A percentile compares a stretch with the other conserved stretches of the same genome.
These are phyloP conservation scores for Leucoagaricus sp. DNA, from an alignment of 1,284 basidiomycete genomes.

Conservation along the genomic window DNA sequence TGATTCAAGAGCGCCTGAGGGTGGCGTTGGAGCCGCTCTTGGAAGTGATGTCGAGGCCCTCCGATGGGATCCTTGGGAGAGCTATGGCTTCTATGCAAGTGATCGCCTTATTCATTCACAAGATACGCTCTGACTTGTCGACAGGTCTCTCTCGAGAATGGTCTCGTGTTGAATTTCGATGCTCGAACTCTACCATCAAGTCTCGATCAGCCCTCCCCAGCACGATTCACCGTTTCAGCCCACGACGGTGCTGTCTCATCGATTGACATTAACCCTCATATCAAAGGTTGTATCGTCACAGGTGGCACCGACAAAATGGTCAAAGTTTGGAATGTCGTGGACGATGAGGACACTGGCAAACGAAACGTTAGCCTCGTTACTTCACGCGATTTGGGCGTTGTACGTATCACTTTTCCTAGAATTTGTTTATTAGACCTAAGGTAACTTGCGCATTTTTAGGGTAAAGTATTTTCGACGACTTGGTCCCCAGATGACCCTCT, in stretches of 20 bases:
- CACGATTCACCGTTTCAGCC: slow-evolving; percentile 89
- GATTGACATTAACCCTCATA: slow-evolving; percentile 89
- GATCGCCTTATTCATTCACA: neutral
- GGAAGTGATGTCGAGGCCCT: slow-evolving; percentile 93
- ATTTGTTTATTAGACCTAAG: slow-evolving; percentile 3
- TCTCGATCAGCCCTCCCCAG: slow-evolving; percentile 57
- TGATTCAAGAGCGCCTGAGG: slow-evolving; percentile 84
- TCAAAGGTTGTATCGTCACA: slow-evolving; percentile 90
- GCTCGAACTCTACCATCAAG: slow-evolving; percentile 78
- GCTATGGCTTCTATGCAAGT: slow-evolving; percentile 84
- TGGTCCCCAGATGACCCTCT: slow-evolving; percentile 96
- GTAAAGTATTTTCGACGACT: slow-evolving; percentile 90
- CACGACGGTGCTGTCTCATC: slow-evolving; percentile 93
- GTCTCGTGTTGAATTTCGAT: slow-evolving; percentile 90
- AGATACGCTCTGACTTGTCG: slow-evolving; percentile 11
- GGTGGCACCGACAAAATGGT: slow-evolving; percentile 93
- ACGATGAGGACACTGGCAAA: slow-evolving; percentile 65
- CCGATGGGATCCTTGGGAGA: slow-evolving; percentile 95
- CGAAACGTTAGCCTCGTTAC: slow-evolving; percentile 86
- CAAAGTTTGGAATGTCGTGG: slow-evolving; percentile 92
- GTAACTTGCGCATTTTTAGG: slow-evolving; percentile 46
- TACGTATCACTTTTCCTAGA: slow-evolving; percentile 45
- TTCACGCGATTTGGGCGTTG: slow-evolving; percentile 90
- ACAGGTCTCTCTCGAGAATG: slow-evolving; percentile 91
- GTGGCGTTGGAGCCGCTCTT: slow-evolving; percentile 77